Base-by-base conservation (phyloP, 345 rosid genomes). In the Trapa bicornis region DNA sequence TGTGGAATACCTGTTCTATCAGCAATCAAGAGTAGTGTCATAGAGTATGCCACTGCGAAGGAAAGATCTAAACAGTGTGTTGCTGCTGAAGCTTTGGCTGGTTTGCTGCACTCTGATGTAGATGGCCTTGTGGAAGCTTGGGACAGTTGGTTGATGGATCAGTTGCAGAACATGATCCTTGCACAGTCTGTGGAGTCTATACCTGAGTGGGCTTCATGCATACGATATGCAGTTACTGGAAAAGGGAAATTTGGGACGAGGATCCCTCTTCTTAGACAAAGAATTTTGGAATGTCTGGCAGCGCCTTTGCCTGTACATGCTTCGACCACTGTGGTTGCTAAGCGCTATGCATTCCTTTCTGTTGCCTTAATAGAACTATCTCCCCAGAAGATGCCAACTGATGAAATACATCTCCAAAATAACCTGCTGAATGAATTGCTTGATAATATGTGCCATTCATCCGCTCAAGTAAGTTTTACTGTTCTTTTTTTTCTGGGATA, bases 41-140 rank as follows among this genome's bases (percentile, higher is more conserved):
- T 86, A 81, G 97, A 89, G 77, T 94, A 87, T 80, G 83, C 83
- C 70, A 80, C 77, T 68, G 92, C 97, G 66, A 91, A 86, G 78
- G 99, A 94, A 85, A 88, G 96, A 78, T 78, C 99, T 47, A 94
- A 91, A 80, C 99, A 94, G 77, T 94, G 99, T 71, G 99, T 91
- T 80, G 99, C 97, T 67, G 92, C 97, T 68, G 97, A 94, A 86
- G 95, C 95, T 60, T 86, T 94, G 38, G 99, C 97, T 63, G 99
- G 99, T 64, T 69, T 86, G 66, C 77, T 94, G 76, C 99, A 94
- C 74, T 87, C 96, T 74, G 97, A 94, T 82, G 81, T 94, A 32
- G 75, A 84, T 70, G 99, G 97, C 70, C 86, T 94, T 76, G 67
- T 70, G 61, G 88, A 76, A 69, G 96, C 74, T 47, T 91, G 99